Evolutionary conservation across 345 rosid genomes (phyloP).

Genomic region (Eucalyptus lansdowneana): DNA sequence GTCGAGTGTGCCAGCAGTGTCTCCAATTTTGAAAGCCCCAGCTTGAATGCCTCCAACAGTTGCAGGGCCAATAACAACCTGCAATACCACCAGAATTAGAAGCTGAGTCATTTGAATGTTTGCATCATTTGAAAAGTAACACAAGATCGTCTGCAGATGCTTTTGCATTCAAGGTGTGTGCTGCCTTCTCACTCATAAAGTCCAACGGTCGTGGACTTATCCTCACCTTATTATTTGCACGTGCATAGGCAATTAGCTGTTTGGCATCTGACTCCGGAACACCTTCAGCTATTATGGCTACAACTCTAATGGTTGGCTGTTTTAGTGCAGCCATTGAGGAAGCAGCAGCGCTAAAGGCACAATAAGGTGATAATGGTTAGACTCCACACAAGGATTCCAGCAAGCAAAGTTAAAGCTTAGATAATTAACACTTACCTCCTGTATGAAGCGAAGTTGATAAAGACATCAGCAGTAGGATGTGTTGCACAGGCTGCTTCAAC

Average conservation of each 20-base stretch:
- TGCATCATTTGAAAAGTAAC: not conserved
- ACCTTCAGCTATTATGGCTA: slow-evolving; percentile 98
- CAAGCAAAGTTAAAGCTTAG: not conserved
- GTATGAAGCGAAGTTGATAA: slow-evolving; percentile 88
- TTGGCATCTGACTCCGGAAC: slow-evolving; percentile 96
- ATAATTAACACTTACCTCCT: slow-evolving; percentile 42
- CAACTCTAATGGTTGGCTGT: slow-evolving; percentile 92
- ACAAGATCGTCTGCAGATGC: not conserved
- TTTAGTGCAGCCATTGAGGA: slow-evolving; percentile 93
- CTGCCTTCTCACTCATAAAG: not conserved
- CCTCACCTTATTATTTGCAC: slow-evolving; percentile 82
- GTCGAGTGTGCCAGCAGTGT: slow-evolving; percentile 97
- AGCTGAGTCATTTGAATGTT: not conserved
- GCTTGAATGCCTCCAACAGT: slow-evolving; percentile 99
- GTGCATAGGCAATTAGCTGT: slow-evolving; percentile 85
- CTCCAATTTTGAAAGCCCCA: slow-evolving; percentile 97
- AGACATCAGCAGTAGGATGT: slow-evolving; percentile 95
- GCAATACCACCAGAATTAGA: slow-evolving; percentile 6
- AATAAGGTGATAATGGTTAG: not conserved
- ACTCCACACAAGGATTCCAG: not conserved
- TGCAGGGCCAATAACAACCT: slow-evolving; percentile 99
- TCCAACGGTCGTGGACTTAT: not conserved
- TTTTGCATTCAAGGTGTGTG: not conserved
- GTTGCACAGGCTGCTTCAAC: slow-evolving; percentile 88
- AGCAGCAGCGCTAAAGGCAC: slow-evolving; percentile 70